Percentiles rank a stretch among this genome's conserved stretches.
Evolutionary conservation across 2,329 filamentous ascomycete genomes (phyloP).

Genomic region (Ophiostoma sp.): DNA sequence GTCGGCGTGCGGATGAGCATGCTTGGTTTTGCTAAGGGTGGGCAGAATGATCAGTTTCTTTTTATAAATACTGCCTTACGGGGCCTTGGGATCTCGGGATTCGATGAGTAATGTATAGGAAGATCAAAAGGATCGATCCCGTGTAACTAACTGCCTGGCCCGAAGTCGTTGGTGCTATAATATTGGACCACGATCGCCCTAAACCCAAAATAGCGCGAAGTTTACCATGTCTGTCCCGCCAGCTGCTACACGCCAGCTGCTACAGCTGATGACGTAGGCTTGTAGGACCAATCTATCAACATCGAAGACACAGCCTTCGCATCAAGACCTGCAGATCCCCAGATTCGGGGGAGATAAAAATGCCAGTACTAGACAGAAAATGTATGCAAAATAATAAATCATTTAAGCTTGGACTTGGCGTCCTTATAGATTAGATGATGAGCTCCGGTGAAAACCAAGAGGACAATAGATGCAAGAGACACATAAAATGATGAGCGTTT

Average conservation of each 20-base stretch:
- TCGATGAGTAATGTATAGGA: background rate
- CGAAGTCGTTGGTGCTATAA: background rate
- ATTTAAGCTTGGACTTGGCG: background rate
- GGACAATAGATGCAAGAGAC: background rate
- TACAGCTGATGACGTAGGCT: constrained; percentile 1
- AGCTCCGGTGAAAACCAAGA: background rate
- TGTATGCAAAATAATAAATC: background rate
- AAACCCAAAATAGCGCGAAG: background rate
- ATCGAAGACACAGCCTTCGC: background rate
- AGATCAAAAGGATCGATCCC: background rate
- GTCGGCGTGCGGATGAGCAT: constrained; percentile 23
- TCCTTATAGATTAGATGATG: background rate
- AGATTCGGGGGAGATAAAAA: background rate
- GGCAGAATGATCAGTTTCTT: background rate
- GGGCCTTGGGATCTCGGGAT: background rate
- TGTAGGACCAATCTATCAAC: background rate
- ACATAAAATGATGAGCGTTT: background rate
- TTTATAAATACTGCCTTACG: background rate
- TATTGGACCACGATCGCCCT: background rate
- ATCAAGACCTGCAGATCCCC: background rate
- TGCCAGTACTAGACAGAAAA: background rate
- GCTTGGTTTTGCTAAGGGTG: background rate
- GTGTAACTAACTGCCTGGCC: background rate
- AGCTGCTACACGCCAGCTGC: too few relatives aligned
- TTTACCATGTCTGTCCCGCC: background rate